Percentiles rank a stretch among this genome's conserved stretches.
These are phyloP conservation scores for Mortierella hygrophila DNA, from an alignment of 192 early-diverging fungal genomes.

Conservation along the genomic window DNA sequence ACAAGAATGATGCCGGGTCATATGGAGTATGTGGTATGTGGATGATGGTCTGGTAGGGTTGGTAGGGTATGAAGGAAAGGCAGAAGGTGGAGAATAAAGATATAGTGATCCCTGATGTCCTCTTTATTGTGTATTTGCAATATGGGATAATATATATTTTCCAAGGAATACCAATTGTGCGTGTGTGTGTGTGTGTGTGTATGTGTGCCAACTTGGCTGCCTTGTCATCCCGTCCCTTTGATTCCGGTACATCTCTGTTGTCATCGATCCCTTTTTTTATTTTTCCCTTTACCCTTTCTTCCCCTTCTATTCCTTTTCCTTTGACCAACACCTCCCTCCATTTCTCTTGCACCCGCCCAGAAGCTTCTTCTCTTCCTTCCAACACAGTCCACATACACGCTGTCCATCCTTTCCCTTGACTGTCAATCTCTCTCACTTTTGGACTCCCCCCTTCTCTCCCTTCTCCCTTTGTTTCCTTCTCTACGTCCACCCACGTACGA, in stretches of 20 bases:
- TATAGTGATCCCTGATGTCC: too few species aligned
- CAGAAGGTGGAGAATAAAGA: too few species aligned
- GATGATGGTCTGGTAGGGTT: too few species aligned
- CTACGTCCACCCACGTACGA: slow-evolving; percentile 9
- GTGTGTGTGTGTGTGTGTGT: too few species aligned
- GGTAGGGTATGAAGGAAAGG: too few species aligned
- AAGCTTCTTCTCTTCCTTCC: background rate
- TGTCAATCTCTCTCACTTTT: background rate
- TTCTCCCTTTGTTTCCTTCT: background rate
- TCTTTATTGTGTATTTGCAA: too few species aligned
- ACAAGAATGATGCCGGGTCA: too few species aligned
- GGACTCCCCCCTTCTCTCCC: background rate
- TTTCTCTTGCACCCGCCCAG: background rate
- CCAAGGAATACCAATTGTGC: too few species aligned
- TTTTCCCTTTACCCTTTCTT: background rate
- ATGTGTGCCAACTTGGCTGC: too few species aligned
- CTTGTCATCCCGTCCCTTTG: background rate
- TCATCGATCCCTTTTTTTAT: background rate
- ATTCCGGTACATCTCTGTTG: background rate
- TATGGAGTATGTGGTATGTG: too few species aligned
- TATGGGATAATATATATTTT: too few species aligned
- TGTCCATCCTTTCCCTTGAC: background rate
- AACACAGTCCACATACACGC: background rate
- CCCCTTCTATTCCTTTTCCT: background rate
- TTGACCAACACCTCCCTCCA: background rate